These are phyloP conservation scores for Pleurotus sapidus DNA, from an alignment of 768 basidiomycete genomes.

Conservation along the genomic window DNA sequence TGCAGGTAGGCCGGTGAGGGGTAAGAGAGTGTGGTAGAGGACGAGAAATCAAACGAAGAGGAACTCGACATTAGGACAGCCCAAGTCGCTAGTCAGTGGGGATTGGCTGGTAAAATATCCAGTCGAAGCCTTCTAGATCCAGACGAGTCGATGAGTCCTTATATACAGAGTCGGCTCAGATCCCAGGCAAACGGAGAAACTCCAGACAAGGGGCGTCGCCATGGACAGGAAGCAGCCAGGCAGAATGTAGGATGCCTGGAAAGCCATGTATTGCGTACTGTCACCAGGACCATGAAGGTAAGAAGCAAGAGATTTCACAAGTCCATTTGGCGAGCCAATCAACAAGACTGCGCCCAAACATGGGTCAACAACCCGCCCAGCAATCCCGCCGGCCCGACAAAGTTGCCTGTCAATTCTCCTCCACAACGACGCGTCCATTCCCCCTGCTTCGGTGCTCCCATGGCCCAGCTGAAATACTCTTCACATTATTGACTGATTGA, in stretches of 20 bases:
- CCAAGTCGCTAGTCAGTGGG: conserved; percentile 7
- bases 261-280: conserved; percentile 4
- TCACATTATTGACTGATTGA: no score
- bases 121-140: conserved; percentile 6
- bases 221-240: conserved; percentile 6
- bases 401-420: no score
- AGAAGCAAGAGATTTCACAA: neutral
- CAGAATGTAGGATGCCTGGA: conserved; percentile 4
- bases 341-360: neutral
- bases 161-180: neutral
- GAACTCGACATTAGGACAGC: conserved; percentile 2
- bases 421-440: neutral
- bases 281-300: neutral
- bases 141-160: neutral
- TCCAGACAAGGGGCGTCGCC: neutral
- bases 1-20: conserved; percentile 6
- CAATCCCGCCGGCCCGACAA: no score
- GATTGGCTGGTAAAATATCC: conserved; percentile 7
- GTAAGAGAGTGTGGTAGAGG: conserved; percentile 1
- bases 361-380: neutral
- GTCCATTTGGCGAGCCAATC: conserved; percentile 2
- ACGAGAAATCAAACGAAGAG: conserved; percentile 4
- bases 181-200: neutral
- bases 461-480: no score
- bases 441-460: neutral